phyloP scores from a whole-genome alignment of 208 protist genomes.

The Trypanosomatidae sp. region DNA sequence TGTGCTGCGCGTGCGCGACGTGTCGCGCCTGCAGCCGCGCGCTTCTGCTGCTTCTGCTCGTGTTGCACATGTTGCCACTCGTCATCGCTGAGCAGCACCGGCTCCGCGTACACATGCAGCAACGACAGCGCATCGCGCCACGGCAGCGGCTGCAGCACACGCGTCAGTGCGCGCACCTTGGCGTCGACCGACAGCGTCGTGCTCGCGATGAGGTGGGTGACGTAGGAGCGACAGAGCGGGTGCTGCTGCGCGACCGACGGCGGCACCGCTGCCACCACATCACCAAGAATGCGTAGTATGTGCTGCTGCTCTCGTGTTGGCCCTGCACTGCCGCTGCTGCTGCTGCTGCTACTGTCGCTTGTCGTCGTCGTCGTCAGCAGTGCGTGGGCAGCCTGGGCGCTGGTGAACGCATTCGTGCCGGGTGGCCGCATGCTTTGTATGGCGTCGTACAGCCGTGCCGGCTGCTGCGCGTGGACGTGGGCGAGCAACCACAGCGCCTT shows the following conservation, averaged over 20 bases:
- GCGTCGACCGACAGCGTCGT: conserved; percentile 31
- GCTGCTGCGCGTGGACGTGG: conserved; percentile 43
- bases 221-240: conserved; percentile 51
- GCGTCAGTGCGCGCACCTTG: conserved; percentile 29
- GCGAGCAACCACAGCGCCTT: conserved; percentile 37
- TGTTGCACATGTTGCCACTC: conserved; percentile 20
- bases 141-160: conserved; percentile 21
- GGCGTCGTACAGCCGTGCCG: conserved; percentile 23
- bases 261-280: conserved; percentile 42
- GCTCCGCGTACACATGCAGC: conserved; percentile 32
- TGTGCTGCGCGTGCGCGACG: too few relatives aligned
- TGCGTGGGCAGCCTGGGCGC: conserved; percentile 11
- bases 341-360: background rate
- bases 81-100: conserved; percentile 12
- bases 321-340: background rate
- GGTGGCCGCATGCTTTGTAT: conserved; percentile 57
- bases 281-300: conserved; percentile 32
- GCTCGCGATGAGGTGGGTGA: conserved; percentile 62
- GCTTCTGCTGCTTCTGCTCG: too few relatives aligned
- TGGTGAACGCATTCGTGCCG: conserved; percentile 21
- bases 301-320: conserved; percentile 39
- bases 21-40: too few relatives aligned
- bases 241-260: conserved; percentile 22
- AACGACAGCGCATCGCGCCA: conserved; percentile 33
- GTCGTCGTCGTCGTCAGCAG: conserved; percentile 5